Conservation (phyloP, 2,329 filamentous ascomycete species). For the Graphiopsis chlorocephala region DNA sequence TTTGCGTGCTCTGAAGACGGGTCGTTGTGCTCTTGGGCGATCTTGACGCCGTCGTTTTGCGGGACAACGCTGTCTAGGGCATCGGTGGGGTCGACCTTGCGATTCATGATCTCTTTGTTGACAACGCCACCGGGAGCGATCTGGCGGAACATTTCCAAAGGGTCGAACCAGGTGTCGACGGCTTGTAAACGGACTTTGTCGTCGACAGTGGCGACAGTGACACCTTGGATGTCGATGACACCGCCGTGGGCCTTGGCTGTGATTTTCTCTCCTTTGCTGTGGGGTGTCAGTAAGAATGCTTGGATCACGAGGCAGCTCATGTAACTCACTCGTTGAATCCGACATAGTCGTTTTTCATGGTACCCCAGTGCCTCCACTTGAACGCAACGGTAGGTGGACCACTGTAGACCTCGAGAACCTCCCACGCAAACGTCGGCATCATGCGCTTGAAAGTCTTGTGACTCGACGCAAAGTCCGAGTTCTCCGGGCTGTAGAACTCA, state of each 20-base stretch:
- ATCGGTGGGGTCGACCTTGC: constrained; percentile 31
- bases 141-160: constrained; percentile 65
- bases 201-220: constrained; percentile 62
- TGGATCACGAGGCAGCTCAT: background rate
- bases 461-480: constrained; percentile 60
- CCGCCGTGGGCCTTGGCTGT: constrained; percentile 60
- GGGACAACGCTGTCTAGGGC: constrained; percentile 23
- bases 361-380: constrained; percentile 67
- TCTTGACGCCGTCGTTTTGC: constrained; percentile 24
- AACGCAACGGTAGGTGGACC: constrained; percentile 62
- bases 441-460: constrained; percentile 71
- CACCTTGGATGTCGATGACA: constrained; percentile 59
- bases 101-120: constrained; percentile 42
- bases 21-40: constrained; percentile 23
- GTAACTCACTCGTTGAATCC: constrained; percentile 60
- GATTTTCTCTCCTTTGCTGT: constrained; percentile 61
- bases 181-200: constrained; percentile 57
- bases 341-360: constrained; percentile 65
- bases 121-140: constrained; percentile 53
- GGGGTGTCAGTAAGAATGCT: constrained; percentile 22
- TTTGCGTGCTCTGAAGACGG: constrained; percentile 15
- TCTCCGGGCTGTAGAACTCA: constrained; percentile 61
- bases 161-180: constrained; percentile 65
- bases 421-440: constrained; percentile 72
- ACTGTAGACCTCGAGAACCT: constrained; percentile 66